Evolutionary conservation across 176 grass and related monocot species (phyloP).

Genomic region (Triticum monococcum): DNA sequence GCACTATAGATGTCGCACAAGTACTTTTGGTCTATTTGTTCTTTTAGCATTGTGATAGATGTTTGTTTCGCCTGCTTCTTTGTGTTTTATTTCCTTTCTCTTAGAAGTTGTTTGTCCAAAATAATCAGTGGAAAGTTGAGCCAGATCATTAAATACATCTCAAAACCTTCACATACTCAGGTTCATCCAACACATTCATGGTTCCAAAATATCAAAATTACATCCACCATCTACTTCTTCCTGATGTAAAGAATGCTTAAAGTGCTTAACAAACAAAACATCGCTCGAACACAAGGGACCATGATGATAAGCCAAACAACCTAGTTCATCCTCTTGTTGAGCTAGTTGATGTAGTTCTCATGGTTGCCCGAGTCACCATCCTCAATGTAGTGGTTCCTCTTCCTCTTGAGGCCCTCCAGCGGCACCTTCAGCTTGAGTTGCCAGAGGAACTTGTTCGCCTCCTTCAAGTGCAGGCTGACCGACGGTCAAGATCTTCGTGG

Average conservation of each 20-base stretch:
- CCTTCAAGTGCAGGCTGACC: conserved; percentile 63
- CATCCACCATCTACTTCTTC: conserved; percentile 14
- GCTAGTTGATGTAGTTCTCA: conserved; percentile 74
- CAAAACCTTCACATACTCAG: too few relatives aligned
- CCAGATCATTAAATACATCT: too few relatives aligned
- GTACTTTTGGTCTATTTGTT: too few relatives aligned
- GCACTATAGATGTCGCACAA: too few relatives aligned
- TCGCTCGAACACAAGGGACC: not conserved
- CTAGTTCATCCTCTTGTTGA: conserved; percentile 64
- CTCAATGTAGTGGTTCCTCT: conserved; percentile 56
- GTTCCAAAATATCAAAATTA: conserved; percentile 46
- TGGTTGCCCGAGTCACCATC: conserved; percentile 64
- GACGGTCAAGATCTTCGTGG: conserved; percentile 50
- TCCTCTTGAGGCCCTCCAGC: conserved; percentile 49
- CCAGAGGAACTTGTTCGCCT: conserved; percentile 70
- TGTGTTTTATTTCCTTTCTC: too few relatives aligned
- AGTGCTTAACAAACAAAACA: not conserved
- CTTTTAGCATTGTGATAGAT: too few relatives aligned
- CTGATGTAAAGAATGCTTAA: not conserved
- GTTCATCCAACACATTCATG: too few relatives aligned
- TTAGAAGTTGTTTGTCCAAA: too few relatives aligned
- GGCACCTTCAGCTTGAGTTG: conserved; percentile 73
- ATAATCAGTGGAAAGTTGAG: too few relatives aligned
- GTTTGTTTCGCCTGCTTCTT: too few relatives aligned
- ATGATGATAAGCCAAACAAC: not conserved